Evolutionary conservation across 1,284 basidiomycete genomes (phyloP).

Genomic region (Sporisorium graminicola): DNA sequence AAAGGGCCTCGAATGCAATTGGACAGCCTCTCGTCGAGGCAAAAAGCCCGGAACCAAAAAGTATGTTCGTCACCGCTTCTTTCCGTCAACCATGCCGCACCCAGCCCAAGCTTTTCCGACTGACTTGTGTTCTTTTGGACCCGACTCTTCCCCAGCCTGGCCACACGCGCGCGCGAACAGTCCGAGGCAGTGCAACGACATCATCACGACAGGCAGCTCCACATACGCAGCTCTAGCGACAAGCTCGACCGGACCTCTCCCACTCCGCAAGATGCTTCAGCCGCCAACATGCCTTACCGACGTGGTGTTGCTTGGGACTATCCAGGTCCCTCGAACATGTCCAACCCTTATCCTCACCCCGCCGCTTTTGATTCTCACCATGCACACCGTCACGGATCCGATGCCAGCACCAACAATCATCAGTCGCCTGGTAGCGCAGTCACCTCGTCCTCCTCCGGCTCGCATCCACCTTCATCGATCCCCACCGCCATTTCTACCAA

Average conservation of each 20-base stretch:
- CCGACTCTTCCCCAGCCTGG: conserved; percentile 25
- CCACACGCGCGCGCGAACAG: conserved; percentile 47
- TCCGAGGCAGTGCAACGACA: conserved; percentile 39
- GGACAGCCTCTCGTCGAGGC: conserved; percentile 46
- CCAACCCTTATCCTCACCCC: conserved; percentile 7
- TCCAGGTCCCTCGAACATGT: conserved; percentile 1
- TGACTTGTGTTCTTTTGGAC: no score
- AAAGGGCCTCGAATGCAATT: conserved; percentile 48
- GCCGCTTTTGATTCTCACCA: conserved; percentile 4
- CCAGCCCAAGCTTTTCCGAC: no score
- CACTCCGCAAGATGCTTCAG: conserved; percentile 3
- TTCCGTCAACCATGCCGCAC: not conserved
- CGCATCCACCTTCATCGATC: conserved; percentile 25
- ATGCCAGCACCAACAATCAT: conserved; percentile 38
- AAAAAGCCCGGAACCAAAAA: conserved; percentile 55
- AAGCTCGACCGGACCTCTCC: conserved; percentile 33
- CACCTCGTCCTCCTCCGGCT: conserved; percentile 27
- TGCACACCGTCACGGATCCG: conserved; percentile 33
- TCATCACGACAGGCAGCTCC: conserved; percentile 18
- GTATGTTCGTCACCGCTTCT: conserved; percentile 18
- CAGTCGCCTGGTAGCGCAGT: conserved; percentile 37
- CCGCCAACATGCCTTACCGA: conserved; percentile 8
- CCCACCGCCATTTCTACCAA: conserved; percentile 30
- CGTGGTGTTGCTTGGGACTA: conserved; percentile 25
- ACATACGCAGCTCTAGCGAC: not conserved